Conservation (phyloP, 1,284 basidiomycete species). For the Leccinum pachyderme region DNA sequence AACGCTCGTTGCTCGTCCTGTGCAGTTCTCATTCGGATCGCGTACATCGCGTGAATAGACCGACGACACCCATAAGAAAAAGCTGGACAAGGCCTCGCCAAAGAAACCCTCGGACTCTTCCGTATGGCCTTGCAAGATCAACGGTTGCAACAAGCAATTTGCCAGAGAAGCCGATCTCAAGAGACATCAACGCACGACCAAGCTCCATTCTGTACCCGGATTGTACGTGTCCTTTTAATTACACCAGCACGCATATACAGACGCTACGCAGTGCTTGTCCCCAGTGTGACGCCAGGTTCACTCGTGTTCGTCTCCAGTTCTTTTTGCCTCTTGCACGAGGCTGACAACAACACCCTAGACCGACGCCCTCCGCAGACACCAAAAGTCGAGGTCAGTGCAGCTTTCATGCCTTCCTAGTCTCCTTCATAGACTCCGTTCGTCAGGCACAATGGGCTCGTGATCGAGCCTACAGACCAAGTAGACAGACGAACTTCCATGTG, state of each 20-base stretch:
- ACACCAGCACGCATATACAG: constrained; percentile 14
- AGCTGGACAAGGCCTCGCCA: constrained; percentile 22
- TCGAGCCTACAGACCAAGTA: constrained; percentile 46
- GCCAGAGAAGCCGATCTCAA: constrained; percentile 76
- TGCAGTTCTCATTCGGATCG: constrained; percentile 15
- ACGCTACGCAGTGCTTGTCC: constrained; percentile 56
- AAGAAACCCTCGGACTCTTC: constrained; percentile 50
- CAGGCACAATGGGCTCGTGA: constrained; percentile 68
- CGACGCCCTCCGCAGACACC: constrained; percentile 59
- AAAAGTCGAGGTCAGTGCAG: constrained; percentile 59
- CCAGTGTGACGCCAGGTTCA: constrained; percentile 75
- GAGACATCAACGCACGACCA: constrained; percentile 73
- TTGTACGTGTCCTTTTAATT: constrained; percentile 49
- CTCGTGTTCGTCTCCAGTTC: constrained; percentile 50
- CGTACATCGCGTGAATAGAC: constrained; percentile 17
- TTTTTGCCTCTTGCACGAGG: constrained; percentile 4
- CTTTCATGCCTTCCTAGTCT: constrained; percentile 3
- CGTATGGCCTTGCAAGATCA: constrained; percentile 73
- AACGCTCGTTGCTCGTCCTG: constrained; percentile 16
- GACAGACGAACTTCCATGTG: constrained; percentile 35
- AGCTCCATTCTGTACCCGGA: constrained; percentile 64
- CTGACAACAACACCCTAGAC: constrained; percentile 39
- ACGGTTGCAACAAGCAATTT: constrained; percentile 74
- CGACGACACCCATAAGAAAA: constrained; percentile 47
- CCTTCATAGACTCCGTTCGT: constrained; percentile 4